These are phyloP conservation scores for Plenodomus lindquistii DNA, from an alignment of 2,329 filamentous ascomycete species.

Conservation along the genomic window DNA sequence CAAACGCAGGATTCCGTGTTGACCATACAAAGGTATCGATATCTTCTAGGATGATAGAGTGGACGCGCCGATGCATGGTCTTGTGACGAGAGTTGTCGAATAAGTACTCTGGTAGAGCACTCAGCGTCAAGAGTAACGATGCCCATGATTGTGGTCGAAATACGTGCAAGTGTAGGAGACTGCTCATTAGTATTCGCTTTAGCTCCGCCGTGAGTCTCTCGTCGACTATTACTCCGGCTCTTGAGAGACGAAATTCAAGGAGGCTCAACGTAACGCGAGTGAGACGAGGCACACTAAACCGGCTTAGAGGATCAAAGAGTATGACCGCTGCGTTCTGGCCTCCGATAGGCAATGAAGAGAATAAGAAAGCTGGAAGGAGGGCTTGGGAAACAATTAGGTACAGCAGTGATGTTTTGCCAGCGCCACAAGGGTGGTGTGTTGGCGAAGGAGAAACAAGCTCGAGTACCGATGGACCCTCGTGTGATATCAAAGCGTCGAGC, in stretches of 20 bases:
- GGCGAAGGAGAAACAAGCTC: conserved; percentile 57
- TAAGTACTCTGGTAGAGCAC: conserved; percentile 55
- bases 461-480: conserved; percentile 36
- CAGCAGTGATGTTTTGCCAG: conserved; percentile 63
- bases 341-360: conserved; percentile 27
- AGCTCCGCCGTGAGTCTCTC: conserved; percentile 12
- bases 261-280: conserved; percentile 38
- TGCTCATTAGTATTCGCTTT: conserved; percentile 37
- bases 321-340: conserved; percentile 53
- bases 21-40: conserved; percentile 53
- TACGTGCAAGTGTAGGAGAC: conserved; percentile 61
- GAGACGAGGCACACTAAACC: conserved; percentile 58
- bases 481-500: conserved; percentile 48
- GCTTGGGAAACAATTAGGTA: conserved; percentile 59
- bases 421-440: conserved; percentile 45
- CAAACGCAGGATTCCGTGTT: conserved; percentile 8
- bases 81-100: conserved; percentile 53
- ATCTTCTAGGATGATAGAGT: conserved; percentile 59
- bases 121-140: conserved; percentile 55
- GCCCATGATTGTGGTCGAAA: conserved; percentile 58
- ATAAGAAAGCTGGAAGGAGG: conserved; percentile 51
- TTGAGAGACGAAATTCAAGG: conserved; percentile 5
- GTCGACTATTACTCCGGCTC: neutral
- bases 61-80: conserved; percentile 53
- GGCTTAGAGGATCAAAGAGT: conserved; percentile 60